These are phyloP conservation scores for Kodamaea neixiangensis DNA, from an alignment of 805 yeast species.

Conservation along the genomic window DNA sequence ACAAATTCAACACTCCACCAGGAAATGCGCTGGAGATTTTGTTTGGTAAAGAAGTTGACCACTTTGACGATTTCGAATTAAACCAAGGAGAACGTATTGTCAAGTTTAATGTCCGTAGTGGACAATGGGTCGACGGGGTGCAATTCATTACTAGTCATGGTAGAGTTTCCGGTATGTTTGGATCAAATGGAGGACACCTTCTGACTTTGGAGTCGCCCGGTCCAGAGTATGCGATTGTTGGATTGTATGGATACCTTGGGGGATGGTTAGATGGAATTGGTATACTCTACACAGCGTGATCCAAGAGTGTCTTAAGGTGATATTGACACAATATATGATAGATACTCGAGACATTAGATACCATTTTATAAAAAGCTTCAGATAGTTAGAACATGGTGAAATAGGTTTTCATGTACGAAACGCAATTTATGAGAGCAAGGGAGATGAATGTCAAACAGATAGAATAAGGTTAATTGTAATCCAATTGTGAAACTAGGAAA, in stretches of 20 bases:
- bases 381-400: too few relatives aligned
- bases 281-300: conserved; percentile 48
- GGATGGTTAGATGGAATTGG: conserved; percentile 79
- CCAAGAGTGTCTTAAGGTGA: too few relatives aligned
- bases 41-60: conserved; percentile 55
- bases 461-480: too few relatives aligned
- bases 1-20: conserved; percentile 1
- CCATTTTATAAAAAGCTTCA: not conserved
- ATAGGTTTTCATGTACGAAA: too few relatives aligned
- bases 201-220: conserved; percentile 63
- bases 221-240: conserved; percentile 58
- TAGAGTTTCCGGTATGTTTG: conserved; percentile 57
- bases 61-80: conserved; percentile 59
- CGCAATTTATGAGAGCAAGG: too few relatives aligned
- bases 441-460: too few relatives aligned
- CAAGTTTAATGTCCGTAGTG: conserved; percentile 67
- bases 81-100: conserved; percentile 57
- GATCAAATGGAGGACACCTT: conserved; percentile 67
- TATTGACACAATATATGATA: too few relatives aligned
- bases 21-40: conserved; percentile 15
- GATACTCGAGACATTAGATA: not conserved
- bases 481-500: too few relatives aligned
- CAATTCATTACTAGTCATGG: conserved; percentile 67
- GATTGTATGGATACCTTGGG: conserved; percentile 69
- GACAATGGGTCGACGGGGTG: conserved; percentile 88